Evolutionary conservation across 805 yeast species (phyloP).

Genomic region (Candida oleophila): DNA sequence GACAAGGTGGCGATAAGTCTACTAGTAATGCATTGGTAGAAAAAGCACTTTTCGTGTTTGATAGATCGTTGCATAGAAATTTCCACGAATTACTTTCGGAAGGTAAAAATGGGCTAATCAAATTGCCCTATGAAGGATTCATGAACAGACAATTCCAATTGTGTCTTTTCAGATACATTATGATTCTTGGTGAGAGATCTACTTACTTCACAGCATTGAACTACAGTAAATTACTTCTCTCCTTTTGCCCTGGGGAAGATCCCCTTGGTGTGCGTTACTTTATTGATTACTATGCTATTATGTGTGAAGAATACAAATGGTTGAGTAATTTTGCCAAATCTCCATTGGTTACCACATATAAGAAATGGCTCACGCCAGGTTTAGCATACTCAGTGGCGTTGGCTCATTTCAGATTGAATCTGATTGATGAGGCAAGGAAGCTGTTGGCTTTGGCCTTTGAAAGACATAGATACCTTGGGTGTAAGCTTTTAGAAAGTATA

Average conservation of each 20-base stretch:
- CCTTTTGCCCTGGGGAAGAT: slow-evolving; percentile 75
- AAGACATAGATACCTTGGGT: slow-evolving; percentile 58
- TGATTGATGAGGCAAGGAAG: slow-evolving; percentile 43
- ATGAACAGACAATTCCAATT: slow-evolving; percentile 77
- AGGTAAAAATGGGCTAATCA: slow-evolving; percentile 54
- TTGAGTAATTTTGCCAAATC: slow-evolving; percentile 57
- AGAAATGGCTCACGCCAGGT: slow-evolving; percentile 72
- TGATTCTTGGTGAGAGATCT: slow-evolving; percentile 71
- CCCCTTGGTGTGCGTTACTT: slow-evolving; percentile 83
- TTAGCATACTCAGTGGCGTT: slow-evolving; percentile 63
- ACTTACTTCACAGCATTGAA: slow-evolving; percentile 75
- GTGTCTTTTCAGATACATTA: slow-evolving; percentile 69
- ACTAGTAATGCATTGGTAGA: slow-evolving; percentile 75
- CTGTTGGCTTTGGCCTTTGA: slow-evolving; percentile 51
- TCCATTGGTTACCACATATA: slow-evolving; percentile 55
- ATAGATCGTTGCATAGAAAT: slow-evolving; percentile 63
- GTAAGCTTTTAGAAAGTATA: slow-evolving; percentile 46
- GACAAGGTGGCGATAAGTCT: slow-evolving; percentile 72
- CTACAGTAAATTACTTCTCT: slow-evolving; percentile 67
- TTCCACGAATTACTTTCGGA: slow-evolving; percentile 45
- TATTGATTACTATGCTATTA: slow-evolving; percentile 73
- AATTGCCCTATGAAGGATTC: slow-evolving; percentile 74
- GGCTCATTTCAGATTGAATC: slow-evolving; percentile 51
- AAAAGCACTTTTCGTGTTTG: slow-evolving; percentile 75
- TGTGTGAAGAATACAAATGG: slow-evolving; percentile 63